Percentiles rank a stretch among this genome's conserved stretches.
Evolutionary conservation across 208 protist genomes (phyloP).

Genomic region (Herpetomonas tarakana): DNA sequence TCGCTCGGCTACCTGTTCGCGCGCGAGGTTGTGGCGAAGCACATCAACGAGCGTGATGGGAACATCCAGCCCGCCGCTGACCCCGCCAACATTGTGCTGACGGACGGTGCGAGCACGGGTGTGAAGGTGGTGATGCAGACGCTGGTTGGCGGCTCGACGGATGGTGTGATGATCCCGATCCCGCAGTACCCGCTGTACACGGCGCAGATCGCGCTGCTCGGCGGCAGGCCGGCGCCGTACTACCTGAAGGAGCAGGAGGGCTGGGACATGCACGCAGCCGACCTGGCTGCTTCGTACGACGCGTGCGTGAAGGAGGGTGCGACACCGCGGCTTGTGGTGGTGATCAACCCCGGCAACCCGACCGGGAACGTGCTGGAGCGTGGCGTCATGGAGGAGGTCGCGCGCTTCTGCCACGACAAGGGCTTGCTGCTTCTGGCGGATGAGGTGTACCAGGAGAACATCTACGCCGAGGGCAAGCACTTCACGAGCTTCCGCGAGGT

Average conservation of each 20-base stretch:
- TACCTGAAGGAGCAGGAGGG: conserved; percentile 92
- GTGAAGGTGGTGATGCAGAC: conserved; percentile 89
- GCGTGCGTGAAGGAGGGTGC: conserved; percentile 61
- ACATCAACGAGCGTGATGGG: conserved; percentile 94
- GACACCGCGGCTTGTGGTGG: conserved; percentile 92
- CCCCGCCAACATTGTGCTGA: conserved; percentile 89
- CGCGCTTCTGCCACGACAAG: conserved; percentile 58
- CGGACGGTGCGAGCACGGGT: conserved; percentile 95
- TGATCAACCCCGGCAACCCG: conserved; percentile 99
- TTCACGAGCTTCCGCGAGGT: conserved; percentile 92
- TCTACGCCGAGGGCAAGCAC: conserved; percentile 89
- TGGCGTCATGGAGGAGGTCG: conserved; percentile 79
- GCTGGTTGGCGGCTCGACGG: conserved; percentile 60
- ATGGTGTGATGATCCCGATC: conserved; percentile 96
- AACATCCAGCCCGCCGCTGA: conserved; percentile 26
- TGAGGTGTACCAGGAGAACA: conserved; percentile 99
- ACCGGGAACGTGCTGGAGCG: conserved; percentile 92
- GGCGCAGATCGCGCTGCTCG: conserved; percentile 94
- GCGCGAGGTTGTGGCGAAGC: conserved; percentile 89
- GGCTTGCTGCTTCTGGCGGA: conserved; percentile 96
- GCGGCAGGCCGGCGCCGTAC: conserved; percentile 92
- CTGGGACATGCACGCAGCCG: conserved; percentile 84
- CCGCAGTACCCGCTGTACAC: conserved; percentile 99
- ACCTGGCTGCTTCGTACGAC: conserved; percentile 63
- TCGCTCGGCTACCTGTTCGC: conserved; percentile 91